A percentile compares a stretch with the other conserved stretches of the same genome.
These are phyloP conservation scores for Camptophora hylomeconis DNA, from an alignment of 2,329 filamentous ascomycete species.

Conservation along the genomic window DNA sequence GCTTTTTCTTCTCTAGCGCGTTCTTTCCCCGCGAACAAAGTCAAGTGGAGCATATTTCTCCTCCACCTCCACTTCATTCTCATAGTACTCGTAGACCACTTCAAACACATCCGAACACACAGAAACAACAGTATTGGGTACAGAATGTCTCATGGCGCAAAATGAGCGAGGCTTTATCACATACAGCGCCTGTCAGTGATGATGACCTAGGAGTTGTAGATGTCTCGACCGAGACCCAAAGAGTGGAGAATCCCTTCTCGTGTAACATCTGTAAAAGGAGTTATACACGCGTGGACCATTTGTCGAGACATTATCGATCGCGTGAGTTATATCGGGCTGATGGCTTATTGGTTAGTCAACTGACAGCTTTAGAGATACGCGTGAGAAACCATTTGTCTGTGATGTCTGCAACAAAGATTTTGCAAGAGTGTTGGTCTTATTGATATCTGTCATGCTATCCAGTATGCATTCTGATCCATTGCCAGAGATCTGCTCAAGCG, in stretches of 20 bases:
- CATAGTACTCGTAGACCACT: too few species aligned
- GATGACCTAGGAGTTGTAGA: too few species aligned
- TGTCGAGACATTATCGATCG: conserved; percentile 40
- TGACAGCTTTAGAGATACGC: conserved; percentile 1
- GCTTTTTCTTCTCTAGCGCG: too few species aligned
- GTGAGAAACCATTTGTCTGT: conserved; percentile 17
- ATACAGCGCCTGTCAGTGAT: too few species aligned
- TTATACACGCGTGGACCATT: conserved; percentile 40
- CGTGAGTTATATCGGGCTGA: conserved; percentile 12
- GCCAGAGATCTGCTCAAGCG: conserved; percentile 9
- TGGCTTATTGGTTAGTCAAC: not conserved
- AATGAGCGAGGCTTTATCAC: too few species aligned
- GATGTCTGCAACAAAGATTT: conserved; percentile 10
- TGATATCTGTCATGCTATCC: not conserved
- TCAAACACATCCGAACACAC: too few species aligned
- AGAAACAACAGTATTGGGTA: too few species aligned
- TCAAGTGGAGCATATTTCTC: too few species aligned
- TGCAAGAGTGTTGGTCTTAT: conserved; percentile 6
- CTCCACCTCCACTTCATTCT: too few species aligned
- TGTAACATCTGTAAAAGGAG: conserved; percentile 40
- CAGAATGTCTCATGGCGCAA: too few species aligned
- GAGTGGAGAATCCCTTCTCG: conserved; percentile 18
- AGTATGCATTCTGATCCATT: conserved; percentile 1
- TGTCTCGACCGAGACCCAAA: too few species aligned
- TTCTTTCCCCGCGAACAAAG: too few species aligned